These are phyloP conservation scores for Amanita pallidorosea DNA, from an alignment of 768 basidiomycete genomes.

Conservation along the genomic window DNA sequence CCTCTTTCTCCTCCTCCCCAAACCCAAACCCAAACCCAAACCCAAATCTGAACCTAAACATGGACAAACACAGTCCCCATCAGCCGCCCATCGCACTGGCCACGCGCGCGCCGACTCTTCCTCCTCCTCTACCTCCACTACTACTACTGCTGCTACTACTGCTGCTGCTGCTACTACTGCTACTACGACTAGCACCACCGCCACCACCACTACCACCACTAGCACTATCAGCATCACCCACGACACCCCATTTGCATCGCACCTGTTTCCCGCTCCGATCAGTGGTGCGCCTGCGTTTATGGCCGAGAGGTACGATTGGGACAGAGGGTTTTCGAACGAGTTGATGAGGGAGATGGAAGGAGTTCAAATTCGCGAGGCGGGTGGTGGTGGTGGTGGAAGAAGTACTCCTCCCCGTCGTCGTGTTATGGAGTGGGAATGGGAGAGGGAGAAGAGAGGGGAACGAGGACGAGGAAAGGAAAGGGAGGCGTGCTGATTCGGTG, in stretches of 20 bases:
- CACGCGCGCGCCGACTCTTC: not conserved
- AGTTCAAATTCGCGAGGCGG: not conserved
- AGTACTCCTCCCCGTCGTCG: too few species aligned
- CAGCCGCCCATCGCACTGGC: too few species aligned
- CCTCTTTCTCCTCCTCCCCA: too few species aligned
- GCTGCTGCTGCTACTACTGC: too few species aligned
- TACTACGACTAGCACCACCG: too few species aligned
- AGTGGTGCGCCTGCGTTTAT: constrained; percentile 71
- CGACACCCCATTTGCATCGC: constrained; percentile 30
- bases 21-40: too few species aligned
- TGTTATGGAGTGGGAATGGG: not conserved
- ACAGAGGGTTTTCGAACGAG: constrained; percentile 49
- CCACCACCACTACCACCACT: too few species aligned
- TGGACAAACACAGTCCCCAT: constrained; percentile 8
- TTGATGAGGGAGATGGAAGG: constrained; percentile 29
- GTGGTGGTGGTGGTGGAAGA: not conserved
- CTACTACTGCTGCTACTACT: too few species aligned
- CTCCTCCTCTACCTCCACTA: too few species aligned
- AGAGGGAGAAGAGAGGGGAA: not conserved
- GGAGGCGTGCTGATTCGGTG: not conserved
- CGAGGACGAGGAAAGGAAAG: not conserved
- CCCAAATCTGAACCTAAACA: not conserved
- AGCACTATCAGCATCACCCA: not conserved
- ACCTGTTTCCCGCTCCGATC: constrained; percentile 26
- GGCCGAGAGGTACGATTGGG: constrained; percentile 57